A percentile compares a stretch with the other conserved stretches of the same genome.
These are phyloP conservation scores for Solanum rostratum DNA, from an alignment of 257 asterid genomes.

Conservation along the genomic window DNA sequence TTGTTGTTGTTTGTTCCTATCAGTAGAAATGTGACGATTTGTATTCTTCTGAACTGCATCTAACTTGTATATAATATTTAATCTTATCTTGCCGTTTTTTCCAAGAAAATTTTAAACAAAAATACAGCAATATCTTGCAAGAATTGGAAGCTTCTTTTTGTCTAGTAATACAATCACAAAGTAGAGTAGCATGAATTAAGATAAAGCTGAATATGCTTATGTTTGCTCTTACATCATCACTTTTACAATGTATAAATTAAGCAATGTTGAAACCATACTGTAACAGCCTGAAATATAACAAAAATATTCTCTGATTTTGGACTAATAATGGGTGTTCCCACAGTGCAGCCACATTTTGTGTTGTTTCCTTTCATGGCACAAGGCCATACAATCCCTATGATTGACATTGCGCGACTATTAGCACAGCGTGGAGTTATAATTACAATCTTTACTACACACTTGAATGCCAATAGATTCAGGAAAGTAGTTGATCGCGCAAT, in stretches of 20 bases:
- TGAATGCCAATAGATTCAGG: conserved; percentile 9
- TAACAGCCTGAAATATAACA: background rate
- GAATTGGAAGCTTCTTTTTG: background rate
- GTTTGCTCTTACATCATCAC: conserved; percentile 3
- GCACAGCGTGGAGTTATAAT: background rate
- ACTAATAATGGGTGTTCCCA: background rate
- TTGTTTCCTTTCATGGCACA: conserved; percentile 21
- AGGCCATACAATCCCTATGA: conserved; percentile 16
- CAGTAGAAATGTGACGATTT: background rate
- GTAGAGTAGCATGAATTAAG: no score
- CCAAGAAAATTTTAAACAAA: background rate
- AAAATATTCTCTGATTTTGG: background rate
- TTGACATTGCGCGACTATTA: conserved; percentile 6
- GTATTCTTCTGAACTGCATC: background rate
- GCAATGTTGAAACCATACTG: background rate
- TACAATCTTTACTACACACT: conserved; percentile 9
- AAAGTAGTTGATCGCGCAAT: background rate
- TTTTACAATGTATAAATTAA: background rate
- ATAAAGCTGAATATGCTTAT: background rate
- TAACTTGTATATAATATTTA: background rate
- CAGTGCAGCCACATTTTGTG: conserved; percentile 7
- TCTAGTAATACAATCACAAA: background rate
- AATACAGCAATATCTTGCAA: background rate
- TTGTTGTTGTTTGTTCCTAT: no score
- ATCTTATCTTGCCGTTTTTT: background rate